phyloP scores from a whole-genome alignment of 2,329 filamentous ascomycete species.

The Trichoderma pleuroti region DNA sequence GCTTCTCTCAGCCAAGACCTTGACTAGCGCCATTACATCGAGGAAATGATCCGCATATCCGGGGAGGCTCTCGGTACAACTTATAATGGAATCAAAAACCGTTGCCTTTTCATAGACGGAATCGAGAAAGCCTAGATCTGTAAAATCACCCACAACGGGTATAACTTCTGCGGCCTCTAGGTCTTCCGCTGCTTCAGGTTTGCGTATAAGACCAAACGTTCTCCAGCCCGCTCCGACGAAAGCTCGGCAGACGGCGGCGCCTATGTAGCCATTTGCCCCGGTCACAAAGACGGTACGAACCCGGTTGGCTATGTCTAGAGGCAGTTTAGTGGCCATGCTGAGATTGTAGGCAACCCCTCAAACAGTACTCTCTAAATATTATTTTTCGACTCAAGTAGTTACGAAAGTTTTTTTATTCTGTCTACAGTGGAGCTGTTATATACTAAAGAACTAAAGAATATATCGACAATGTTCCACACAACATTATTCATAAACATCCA shows the following conservation, averaged over 20 bases:
- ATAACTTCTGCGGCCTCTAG: constrained; percentile 38
- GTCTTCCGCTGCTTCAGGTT: constrained; percentile 27
- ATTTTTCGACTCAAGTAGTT: not conserved
- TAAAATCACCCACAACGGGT: constrained; percentile 36
- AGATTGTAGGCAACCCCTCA: not conserved
- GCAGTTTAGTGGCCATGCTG: not conserved
- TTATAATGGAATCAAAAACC: constrained; percentile 20
- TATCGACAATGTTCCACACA: not conserved
- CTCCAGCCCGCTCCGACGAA: constrained; percentile 45
- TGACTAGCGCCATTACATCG: constrained; percentile 35
- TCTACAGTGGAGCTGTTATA: not conserved
- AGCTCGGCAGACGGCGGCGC: constrained; percentile 41
- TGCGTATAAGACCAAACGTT: constrained; percentile 44
- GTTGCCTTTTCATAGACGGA: not conserved
- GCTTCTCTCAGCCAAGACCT: constrained; percentile 28
- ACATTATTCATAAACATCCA: not conserved
- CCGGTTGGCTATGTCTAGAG: not conserved
- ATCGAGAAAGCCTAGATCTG: not conserved
- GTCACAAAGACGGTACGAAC: constrained; percentile 40
- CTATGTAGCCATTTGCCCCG: constrained; percentile 49
- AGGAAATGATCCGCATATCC: constrained; percentile 40
- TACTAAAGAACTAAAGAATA: not conserved
- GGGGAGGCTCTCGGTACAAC: constrained; percentile 39
- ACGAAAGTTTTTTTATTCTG: not conserved
- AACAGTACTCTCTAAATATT: not conserved